Percentiles rank a stretch among this genome's conserved stretches.
These are phyloP conservation scores for Fusarium tjaetaba DNA, from an alignment of 2,329 filamentous ascomycete genomes.

Conservation along the genomic window DNA sequence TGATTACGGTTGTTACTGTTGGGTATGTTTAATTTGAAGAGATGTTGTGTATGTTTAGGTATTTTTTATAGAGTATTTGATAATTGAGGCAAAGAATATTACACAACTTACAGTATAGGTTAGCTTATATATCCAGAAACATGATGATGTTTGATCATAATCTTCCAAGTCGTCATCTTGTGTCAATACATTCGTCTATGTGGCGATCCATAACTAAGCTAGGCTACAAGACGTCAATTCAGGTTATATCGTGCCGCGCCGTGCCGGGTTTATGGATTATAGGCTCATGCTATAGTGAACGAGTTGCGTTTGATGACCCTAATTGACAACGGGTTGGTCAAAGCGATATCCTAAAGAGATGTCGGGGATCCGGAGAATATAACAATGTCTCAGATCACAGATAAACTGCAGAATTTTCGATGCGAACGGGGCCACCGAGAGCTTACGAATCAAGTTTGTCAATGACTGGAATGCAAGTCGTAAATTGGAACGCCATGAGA, in stretches of 20 bases:
- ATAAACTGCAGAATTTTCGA: constrained; percentile 7
- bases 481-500: constrained; percentile 11
- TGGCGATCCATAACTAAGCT: background rate
- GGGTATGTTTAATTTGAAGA: background rate
- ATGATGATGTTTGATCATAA: background rate
- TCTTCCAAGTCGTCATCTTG: background rate
- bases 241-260: background rate
- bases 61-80: background rate
- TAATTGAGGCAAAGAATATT: background rate
- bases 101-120: background rate
- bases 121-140: background rate
- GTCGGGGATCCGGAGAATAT: background rate
- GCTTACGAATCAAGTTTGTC: background rate
- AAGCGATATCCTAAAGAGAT: background rate
- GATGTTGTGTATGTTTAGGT: background rate
- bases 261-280: background rate
- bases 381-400: constrained; percentile 12
- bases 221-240: background rate
- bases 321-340: background rate
- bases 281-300: background rate
- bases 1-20: background rate
- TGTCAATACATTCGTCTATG: background rate
- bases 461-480: constrained; percentile 26
- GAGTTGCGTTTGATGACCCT: background rate
- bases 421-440: constrained; percentile 4